Conservation (phyloP, 106 monocot genomes). For the Vanilla planifolia region DNA sequence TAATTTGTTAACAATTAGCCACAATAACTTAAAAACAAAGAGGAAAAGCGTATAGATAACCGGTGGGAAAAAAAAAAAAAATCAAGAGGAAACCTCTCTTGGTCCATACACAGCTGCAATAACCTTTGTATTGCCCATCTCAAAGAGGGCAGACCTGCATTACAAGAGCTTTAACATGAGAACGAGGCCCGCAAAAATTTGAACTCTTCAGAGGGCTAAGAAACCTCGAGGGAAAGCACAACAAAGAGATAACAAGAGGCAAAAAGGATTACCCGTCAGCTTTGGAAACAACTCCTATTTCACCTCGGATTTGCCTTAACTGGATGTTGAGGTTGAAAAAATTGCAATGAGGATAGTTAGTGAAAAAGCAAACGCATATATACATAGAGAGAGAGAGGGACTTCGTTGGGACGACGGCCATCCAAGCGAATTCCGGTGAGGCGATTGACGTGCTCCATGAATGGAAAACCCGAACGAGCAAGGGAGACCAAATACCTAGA, state of each 20-base stretch:
- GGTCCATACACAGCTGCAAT: slow-evolving; percentile 96
- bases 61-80: not conserved
- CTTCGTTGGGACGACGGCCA: slow-evolving; percentile 81
- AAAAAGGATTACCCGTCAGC: slow-evolving; percentile 64
- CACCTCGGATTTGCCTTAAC: slow-evolving; percentile 88
- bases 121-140: slow-evolving; percentile 98
- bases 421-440: slow-evolving; percentile 79
- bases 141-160: slow-evolving; percentile 80
- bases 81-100: slow-evolving; percentile 44
- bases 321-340: slow-evolving; percentile 12
- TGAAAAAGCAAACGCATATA: not conserved
- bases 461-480: too few species aligned
- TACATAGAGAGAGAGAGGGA: slow-evolving; percentile 13
- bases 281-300: slow-evolving; percentile 73
- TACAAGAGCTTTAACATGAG: not conserved
- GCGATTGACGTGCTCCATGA: slow-evolving; percentile 82
- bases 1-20: not conserved
- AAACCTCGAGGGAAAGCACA: not conserved
- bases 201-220: not conserved
- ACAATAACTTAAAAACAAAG: not conserved
- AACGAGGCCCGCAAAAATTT: not conserved
- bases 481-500: too few species aligned
- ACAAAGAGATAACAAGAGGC: not conserved
- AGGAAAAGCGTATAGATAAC: not conserved
- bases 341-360: not conserved